Percentiles rank a stretch among this genome's conserved stretches.
Evolutionary conservation across 305 asterid genomes (phyloP).

Genomic region (Fraxinus albicans): DNA sequence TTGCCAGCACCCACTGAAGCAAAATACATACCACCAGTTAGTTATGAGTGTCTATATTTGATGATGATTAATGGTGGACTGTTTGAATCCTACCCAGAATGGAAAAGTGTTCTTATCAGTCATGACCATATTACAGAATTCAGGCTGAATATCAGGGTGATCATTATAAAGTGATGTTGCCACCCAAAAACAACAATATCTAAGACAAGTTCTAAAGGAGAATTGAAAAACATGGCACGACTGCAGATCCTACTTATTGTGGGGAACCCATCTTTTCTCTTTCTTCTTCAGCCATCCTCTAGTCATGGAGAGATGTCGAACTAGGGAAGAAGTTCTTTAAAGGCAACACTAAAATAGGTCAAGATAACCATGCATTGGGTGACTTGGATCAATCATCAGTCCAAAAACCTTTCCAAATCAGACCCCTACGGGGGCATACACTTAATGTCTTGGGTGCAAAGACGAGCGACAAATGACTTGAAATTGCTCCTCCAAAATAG

Average conservation of each 20-base stretch:
- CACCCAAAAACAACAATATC: background rate
- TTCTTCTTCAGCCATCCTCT: background rate
- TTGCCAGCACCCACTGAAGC: constrained; percentile 58
- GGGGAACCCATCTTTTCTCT: background rate
- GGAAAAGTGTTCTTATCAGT: background rate
- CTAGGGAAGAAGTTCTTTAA: background rate
- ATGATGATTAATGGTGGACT: background rate
- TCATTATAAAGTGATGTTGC: constrained; percentile 10
- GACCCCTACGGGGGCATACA: background rate
- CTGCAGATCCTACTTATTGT: background rate
- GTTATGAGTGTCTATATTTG: background rate
- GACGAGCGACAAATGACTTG: background rate
- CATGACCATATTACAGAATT: constrained; percentile 1
- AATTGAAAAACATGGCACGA: background rate
- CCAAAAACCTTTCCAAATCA: background rate
- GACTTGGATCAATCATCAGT: background rate
- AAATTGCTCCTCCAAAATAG: background rate
- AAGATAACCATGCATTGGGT: background rate
- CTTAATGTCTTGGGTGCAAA: background rate
- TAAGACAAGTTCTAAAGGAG: background rate
- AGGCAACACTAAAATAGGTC: background rate
- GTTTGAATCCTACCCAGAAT: constrained; percentile 12
- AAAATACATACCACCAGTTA: constrained; percentile 21
- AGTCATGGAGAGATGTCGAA: background rate
- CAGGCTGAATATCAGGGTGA: constrained; percentile 14